phyloP scores from a whole-genome alignment of 805 yeast species.

The Pachysolen tannophilus region DNA sequence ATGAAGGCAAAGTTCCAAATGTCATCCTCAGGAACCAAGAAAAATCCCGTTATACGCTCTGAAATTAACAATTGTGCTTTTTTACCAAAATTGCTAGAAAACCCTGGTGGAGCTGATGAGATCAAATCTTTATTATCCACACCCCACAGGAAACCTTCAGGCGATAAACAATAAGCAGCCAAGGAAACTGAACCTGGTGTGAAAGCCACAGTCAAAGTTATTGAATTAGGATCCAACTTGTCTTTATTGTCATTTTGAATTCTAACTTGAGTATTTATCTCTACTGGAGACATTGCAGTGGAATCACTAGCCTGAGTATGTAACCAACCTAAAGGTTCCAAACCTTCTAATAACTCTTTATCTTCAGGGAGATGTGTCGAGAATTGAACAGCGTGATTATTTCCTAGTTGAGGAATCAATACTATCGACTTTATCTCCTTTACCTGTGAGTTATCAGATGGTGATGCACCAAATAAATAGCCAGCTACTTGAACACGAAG shows the following conservation, averaged over 20 bases:
- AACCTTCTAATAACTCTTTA: conserved; percentile 35
- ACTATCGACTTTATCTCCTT: conserved; percentile 74
- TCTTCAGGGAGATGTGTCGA: conserved; percentile 36
- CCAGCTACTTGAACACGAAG: conserved; percentile 78
- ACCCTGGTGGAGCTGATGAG: conserved; percentile 59
- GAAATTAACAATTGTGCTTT: conserved; percentile 67
- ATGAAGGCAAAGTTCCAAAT: conserved; percentile 90
- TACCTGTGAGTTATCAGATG: conserved; percentile 59
- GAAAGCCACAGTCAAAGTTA: conserved; percentile 60
- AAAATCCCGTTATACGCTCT: conserved; percentile 70
- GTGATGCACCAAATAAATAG: conserved; percentile 71
- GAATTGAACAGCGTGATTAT: conserved; percentile 53
- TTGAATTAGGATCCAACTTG: conserved; percentile 34
- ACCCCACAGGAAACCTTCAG: conserved; percentile 80
- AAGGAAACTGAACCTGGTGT: conserved; percentile 82
- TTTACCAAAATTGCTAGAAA: conserved; percentile 47
- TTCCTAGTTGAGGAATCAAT: conserved; percentile 84
- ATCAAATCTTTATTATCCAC: conserved; percentile 44
- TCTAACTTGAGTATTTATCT: conserved; percentile 52
- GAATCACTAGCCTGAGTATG: conserved; percentile 74
- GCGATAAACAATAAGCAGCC: conserved; percentile 51
- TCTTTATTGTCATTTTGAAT: conserved; percentile 26
- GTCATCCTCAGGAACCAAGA: conserved; percentile 75
- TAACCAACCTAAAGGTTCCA: conserved; percentile 89
- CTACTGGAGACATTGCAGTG: conserved; percentile 58